Evolutionary conservation across 306 rosid species (phyloP), one percentile per base, ranked within the genome.

Genomic region (Cucumis cinereus): DNA sequence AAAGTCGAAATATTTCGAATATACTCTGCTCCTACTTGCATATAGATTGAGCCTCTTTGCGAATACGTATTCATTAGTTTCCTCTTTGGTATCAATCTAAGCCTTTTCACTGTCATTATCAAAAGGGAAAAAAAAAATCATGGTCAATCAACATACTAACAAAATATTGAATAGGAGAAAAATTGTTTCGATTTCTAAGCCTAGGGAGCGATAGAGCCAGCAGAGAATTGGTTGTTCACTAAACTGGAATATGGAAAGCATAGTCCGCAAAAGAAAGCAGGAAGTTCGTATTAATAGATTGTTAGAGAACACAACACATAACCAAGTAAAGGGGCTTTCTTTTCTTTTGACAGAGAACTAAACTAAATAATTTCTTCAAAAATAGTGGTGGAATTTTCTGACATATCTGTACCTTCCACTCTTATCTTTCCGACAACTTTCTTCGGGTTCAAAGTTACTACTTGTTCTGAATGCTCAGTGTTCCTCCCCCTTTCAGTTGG

Each of bases 361-460:
- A 49, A 71, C 22, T 1, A 26, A 14, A 45, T 13, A 47, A 47
- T 1, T 24, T 58, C 19, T 49, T 26, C n/a, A n/a, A 35, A 30
- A 23, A 16, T 9, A 49, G 22, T 45, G 58, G 38, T 43, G 58
- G 17, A 23, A 3, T 70, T n/a, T 70, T 70, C 36, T 47, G 40
- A 70, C 47, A 63, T 43, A 30, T 12, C 64, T 15, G 80, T 85
- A 94, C 99, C 99, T 90, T 94, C 99, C 63, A 90, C 97, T 86
- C 90, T 89, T 79, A 94, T 89, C 84, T 90, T 94, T 66, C 99
- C 96, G 17, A 89, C 90, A 77, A 88, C 96, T 81, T 86, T 87
- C 83, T 87, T 92, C 57, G 78, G 83, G 84, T 85, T 92, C 53
- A 52, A 71, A 78, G 89, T 82, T 75, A 80, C 82, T 79, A 79